phyloP scores from a whole-genome alignment of 305 asterid species.

The Fraxinus albicans region DNA sequence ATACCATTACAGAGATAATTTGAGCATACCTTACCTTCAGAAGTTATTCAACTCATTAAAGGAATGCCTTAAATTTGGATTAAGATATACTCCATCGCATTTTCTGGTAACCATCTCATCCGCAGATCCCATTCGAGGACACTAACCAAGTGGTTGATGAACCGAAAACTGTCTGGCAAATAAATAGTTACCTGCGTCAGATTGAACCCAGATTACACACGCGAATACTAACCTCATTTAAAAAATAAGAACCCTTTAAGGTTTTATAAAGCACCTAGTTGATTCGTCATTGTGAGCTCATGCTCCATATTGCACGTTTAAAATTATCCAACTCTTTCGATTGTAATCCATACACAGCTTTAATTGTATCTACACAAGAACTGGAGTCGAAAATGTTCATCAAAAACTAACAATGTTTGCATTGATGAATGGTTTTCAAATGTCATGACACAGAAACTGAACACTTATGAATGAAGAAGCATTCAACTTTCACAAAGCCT shows the following conservation, averaged over 20 bases:
- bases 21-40: background rate
- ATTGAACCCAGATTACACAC: background rate
- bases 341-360: conserved; percentile 62
- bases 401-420: background rate
- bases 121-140: background rate
- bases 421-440: background rate
- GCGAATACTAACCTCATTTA: background rate
- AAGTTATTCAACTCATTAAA: background rate
- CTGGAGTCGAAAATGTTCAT: conserved; percentile 37
- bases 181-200: background rate
- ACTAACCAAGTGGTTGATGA: background rate
- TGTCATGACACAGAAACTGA: background rate
- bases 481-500: background rate
- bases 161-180: background rate
- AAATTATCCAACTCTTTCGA: conserved; percentile 68
- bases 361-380: conserved; percentile 65
- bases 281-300: conserved; percentile 25
- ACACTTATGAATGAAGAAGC: background rate
- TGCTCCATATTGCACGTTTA: conserved; percentile 68
- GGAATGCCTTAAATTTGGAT: background rate
- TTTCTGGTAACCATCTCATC: background rate
- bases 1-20: background rate
- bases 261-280: background rate
- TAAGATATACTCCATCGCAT: background rate
- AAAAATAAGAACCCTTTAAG: background rate